Evolutionary conservation across 345 rosid species (phyloP), one percentile per base, ranked within the genome.

Genomic region (Lepidium didymum): DNA sequence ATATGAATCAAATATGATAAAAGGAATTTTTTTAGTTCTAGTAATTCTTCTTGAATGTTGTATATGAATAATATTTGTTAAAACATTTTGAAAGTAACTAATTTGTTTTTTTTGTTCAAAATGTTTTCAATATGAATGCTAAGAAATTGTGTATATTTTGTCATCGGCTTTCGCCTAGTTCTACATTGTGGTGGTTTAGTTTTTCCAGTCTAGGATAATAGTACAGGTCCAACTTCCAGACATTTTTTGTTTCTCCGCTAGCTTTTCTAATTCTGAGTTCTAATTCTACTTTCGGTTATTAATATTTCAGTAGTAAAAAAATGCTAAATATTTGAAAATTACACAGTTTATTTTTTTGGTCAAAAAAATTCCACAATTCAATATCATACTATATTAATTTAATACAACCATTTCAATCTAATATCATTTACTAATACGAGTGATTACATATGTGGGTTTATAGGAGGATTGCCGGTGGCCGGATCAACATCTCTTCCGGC

Each of bases 401-500:
- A 13, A n/a, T 61, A 16, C 0, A 6, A 31, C 11, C 3, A 16
- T 62, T 6, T 11, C 5, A 19, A 19, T 56, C 4, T 23, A 34
- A 5, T 8, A 49, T 13, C 31, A 14, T 58, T 58, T 2, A 21
- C 4, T 61, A 4, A 70, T 41, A 5, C 4, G 33, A 45, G 23
- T 21, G 18, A n/a, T 58, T 31, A 47, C 37, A 19, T 46, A 10
- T 54, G 25, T 29, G 43, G 18, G 0, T 4, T 44, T 41, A 27
- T 67, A 74, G 25, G 43, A 35, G 73, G 35, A 45, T 23, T 36
- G 35, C 5, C 15, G 1, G 54, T 36, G 44, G 23, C 47, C 0
- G 70, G 70, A 68, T 47, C 59, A 1, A 27, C 37, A 4, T 68
- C 78, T 10, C 51, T 75, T 10, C 78, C 78, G 5, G 60, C 64